Evolutionary conservation across 2,329 filamentous ascomycete genomes (phyloP).

Genomic region (Falciphora oryzae): DNA sequence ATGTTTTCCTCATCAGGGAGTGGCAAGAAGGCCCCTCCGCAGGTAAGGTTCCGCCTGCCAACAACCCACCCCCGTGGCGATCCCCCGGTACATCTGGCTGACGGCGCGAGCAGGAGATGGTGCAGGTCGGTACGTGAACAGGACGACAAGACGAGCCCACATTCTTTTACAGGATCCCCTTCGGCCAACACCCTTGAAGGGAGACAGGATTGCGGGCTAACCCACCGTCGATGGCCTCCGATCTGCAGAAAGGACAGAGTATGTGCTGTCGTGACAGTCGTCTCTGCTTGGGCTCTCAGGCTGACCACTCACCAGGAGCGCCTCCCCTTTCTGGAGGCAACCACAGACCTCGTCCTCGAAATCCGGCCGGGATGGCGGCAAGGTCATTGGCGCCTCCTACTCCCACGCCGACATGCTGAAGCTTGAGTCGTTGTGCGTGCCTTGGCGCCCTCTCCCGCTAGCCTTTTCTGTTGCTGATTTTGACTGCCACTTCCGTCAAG

Average conservation of each 20-base stretch:
- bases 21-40: conserved; percentile 65
- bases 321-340: conserved; percentile 81
- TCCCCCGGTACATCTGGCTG: background rate
- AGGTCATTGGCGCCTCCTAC: conserved; percentile 86
- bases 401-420: conserved; percentile 94
- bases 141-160: too few relatives aligned
- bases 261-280: conserved; percentile 28
- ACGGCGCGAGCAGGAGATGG: conserved; percentile 71
- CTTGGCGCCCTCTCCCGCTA: background rate
- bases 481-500: conserved; percentile 13
- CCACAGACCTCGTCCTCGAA: conserved; percentile 44
- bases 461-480: conserved; percentile 12
- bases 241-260: conserved; percentile 56
- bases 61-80: conserved; percentile 22
- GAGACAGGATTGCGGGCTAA: conserved; percentile 5
- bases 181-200: background rate
- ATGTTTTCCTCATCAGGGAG: conserved; percentile 63
- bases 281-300: conserved; percentile 4
- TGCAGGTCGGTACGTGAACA: conserved; percentile 81
- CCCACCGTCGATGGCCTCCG: conserved; percentile 20
- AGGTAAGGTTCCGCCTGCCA: conserved; percentile 47
- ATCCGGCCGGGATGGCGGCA: conserved; percentile 47
- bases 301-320: conserved; percentile 54
- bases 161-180: too few relatives aligned
- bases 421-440: conserved; percentile 68